Base-by-base conservation (phyloP, 1,284 basidiomycete species). In the Sporisorium exsertum region DNA sequence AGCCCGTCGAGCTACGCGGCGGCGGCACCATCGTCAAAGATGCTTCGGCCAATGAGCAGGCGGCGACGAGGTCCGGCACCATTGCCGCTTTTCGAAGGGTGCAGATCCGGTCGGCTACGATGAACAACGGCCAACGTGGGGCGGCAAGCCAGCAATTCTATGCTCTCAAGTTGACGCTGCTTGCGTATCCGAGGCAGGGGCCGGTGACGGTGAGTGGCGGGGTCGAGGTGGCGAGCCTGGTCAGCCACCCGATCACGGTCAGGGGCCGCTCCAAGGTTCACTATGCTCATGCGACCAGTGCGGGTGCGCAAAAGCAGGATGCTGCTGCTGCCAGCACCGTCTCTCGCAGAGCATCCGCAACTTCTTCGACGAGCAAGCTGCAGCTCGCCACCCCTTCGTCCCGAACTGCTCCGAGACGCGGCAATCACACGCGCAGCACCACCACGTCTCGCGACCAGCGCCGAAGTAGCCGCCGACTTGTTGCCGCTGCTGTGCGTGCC, bases 81-180 rank as follows among this genome's bases (percentile, higher is more conserved):
- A 53, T 77, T 12, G 74, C 74, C 5, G 70, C 69, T 2, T 72
- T 77, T 27, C 55, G 74, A 6, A 43, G 74, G 16, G 62, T 77
- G 10, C 74, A 77, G 65, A 77, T 77, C 26, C 62, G 74, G 13
- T 77, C 74, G 5, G 74, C 74, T 8, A 77, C 74, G 49, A 68
- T 77, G 57, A 77, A 77, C 61, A 77, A 77, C 37, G 74, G 74
- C 18, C 69, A 77, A 47, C 37, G 64, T 13, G 70, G 74, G 0
- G 53, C 65, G 1, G 61, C 74, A 3, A 70, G 69, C 8, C 74
- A 77, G 54, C 74, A 77, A n/a, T 77, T 72, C 32, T 77, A 69
- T 27, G 70, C 66, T 6, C 70, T 77, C 55, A 72, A 72, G 51
- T 51, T 77, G 59, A 66, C 74, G 45, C 50, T 77, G 43, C 64